Evolutionary conservation across 1,284 basidiomycete genomes (phyloP).

Genomic region (Apiotrichum montevideense): DNA sequence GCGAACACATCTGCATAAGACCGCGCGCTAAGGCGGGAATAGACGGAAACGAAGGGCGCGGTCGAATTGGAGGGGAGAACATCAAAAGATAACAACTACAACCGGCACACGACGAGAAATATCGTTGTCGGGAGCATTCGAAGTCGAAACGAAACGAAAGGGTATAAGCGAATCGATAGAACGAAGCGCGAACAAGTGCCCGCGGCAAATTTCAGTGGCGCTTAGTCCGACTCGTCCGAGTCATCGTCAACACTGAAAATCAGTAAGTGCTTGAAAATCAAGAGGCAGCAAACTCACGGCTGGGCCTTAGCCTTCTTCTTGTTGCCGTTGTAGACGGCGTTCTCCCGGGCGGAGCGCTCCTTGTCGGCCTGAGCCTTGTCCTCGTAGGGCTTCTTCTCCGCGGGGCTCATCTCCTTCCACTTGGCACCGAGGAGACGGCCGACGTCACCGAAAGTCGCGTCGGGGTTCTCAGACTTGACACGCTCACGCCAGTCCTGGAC

Average conservation of each 20-base stretch:
- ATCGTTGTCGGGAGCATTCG: constrained; percentile 1
- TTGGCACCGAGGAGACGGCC: constrained; percentile 81
- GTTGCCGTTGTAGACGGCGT: constrained; percentile 54
- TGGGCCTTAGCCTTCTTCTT: constrained; percentile 21
- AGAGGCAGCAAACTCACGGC: background rate
- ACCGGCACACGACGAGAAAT: background rate
- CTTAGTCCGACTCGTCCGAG: constrained; percentile 29
- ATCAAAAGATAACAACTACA: background rate
- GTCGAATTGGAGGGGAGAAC: background rate
- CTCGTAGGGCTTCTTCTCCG: constrained; percentile 89
- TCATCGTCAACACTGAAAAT: constrained; percentile 16
- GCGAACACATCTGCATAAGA: constrained; percentile 5
- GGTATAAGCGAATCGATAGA: constrained; percentile 1
- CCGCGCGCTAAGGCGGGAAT: constrained; percentile 4
- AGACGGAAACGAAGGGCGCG: background rate
- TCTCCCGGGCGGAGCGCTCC: constrained; percentile 58
- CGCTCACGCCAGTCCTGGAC: constrained; percentile 89
- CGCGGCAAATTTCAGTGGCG: background rate
- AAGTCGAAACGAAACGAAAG: constrained; percentile 3
- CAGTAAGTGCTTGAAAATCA: background rate
- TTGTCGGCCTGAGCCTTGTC: constrained; percentile 84
- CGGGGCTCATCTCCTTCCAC: constrained; percentile 80
- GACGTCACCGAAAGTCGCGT: constrained; percentile 87
- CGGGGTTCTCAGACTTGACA: constrained; percentile 91
- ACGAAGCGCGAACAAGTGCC: background rate